Percentiles rank a stretch among this genome's conserved stretches.
phyloP scores from a whole-genome alignment of 1,284 basidiomycete species.

The Marasmius sp. region DNA sequence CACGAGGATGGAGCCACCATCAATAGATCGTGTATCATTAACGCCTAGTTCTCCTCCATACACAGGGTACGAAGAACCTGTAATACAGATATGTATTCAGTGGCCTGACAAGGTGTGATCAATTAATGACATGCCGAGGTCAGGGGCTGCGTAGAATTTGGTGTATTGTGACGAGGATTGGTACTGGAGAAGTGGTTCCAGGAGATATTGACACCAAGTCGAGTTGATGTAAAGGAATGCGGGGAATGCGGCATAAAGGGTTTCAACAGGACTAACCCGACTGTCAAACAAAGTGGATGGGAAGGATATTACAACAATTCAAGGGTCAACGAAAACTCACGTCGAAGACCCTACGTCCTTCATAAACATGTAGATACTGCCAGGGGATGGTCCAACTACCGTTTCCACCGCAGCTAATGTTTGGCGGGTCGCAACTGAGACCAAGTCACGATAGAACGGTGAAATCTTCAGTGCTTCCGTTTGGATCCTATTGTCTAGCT shows the following conservation, averaged over 20 bases:
- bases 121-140: constrained; percentile 27
- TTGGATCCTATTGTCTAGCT: not conserved
- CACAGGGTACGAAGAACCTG: constrained; percentile 3
- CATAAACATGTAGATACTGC: constrained; percentile 34
- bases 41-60: constrained; percentile 18
- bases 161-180: constrained; percentile 22
- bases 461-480: not conserved
- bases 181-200: constrained; percentile 38
- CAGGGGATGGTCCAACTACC: not conserved
- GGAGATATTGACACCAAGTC: constrained; percentile 32
- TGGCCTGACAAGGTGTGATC: not conserved
- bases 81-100: not conserved
- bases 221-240: constrained; percentile 38
- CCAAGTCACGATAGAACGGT: not conserved
- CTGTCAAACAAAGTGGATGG: not conserved
- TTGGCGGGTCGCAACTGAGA: not conserved
- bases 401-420: not conserved
- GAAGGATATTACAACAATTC: not conserved
- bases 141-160: constrained; percentile 28
- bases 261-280: constrained; percentile 39
- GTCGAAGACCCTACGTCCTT: constrained; percentile 27
- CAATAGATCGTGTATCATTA: constrained; percentile 23
- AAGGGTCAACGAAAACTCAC: constrained; percentile 2
- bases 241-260: constrained; percentile 39
- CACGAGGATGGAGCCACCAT: not conserved